Evolutionary conservation across 106 monocot genomes (phyloP).

Genomic region (Allium sativum): DNA sequence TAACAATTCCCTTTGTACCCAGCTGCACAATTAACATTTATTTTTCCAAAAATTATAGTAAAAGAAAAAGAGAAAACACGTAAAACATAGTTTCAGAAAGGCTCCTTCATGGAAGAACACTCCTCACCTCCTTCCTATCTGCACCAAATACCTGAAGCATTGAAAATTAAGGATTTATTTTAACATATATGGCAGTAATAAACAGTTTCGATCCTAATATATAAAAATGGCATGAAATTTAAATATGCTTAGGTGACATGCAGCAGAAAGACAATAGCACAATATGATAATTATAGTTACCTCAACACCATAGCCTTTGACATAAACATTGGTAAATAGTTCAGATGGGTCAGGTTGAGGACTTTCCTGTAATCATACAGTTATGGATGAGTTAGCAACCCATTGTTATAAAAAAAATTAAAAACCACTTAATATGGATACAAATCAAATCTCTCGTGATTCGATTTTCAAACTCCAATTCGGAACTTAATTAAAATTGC

Average conservation of each 20-base stretch:
- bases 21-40: neutral
- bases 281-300: slow-evolving; percentile 12
- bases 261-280: no score
- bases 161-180: neutral
- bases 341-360: slow-evolving; percentile 66
- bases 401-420: no score
- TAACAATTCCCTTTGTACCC: neutral
- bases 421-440: no score
- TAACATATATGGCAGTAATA: neutral
- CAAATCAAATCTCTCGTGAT: no score
- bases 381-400: no score
- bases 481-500: no score
- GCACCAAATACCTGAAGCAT: slow-evolving; percentile 65
- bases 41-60: neutral
- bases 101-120: slow-evolving; percentile 52
- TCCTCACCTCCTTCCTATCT: slow-evolving; percentile 79
- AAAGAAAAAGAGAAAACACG: neutral
- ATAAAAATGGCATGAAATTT: no score
- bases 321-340: slow-evolving; percentile 59
- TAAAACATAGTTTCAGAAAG: neutral
- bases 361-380: slow-evolving; percentile 27
- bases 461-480: no score
- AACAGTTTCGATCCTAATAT: no score
- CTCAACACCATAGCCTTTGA: slow-evolving; percentile 56
- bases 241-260: no score